Conservation (phyloP, 441 rosid species). For the Biscutella auriculata region DNA sequence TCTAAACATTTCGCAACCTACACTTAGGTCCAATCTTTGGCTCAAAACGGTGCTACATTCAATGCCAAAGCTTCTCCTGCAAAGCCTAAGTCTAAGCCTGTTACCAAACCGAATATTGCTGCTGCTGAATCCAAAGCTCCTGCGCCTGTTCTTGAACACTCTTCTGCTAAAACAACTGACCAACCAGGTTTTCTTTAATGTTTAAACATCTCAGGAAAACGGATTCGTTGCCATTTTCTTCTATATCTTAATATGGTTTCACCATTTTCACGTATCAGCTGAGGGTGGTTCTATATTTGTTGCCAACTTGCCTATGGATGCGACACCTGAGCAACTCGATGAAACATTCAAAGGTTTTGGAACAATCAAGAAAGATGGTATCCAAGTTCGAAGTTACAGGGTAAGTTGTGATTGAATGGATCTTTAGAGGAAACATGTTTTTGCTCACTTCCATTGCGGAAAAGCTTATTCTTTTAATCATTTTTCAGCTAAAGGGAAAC, state of each 20-base stretch:
- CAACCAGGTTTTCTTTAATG: background rate
- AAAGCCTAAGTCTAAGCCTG: constrained; percentile 27
- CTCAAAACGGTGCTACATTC: constrained; percentile 24
- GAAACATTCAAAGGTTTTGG: constrained; percentile 39
- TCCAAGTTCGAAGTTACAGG: constrained; percentile 46
- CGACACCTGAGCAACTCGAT: constrained; percentile 33
- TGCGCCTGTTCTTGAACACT: background rate
- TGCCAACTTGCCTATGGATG: constrained; percentile 47
- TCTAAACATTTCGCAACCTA: background rate
- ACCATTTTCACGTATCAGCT: constrained; percentile 16
- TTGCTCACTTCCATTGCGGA: too few relatives aligned
- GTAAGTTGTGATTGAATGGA: too few relatives aligned
- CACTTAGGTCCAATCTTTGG: constrained; percentile 28
- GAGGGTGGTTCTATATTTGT: constrained; percentile 39
- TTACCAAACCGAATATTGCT: background rate
- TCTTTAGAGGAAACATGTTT: too few relatives aligned
- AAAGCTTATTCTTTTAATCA: too few relatives aligned
- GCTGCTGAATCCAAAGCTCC: constrained; percentile 15
- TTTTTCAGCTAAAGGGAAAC: constrained; percentile 29
- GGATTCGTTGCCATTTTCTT: background rate
- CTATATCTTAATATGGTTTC: background rate
- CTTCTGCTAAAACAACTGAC: background rate
- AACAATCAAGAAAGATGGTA: constrained; percentile 30
- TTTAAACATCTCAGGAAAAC: background rate
- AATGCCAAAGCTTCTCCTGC: constrained; percentile 16